Evolutionary conservation across 1,284 basidiomycete genomes (phyloP).

Genomic region (Cryptococcus amylolentus): DNA sequence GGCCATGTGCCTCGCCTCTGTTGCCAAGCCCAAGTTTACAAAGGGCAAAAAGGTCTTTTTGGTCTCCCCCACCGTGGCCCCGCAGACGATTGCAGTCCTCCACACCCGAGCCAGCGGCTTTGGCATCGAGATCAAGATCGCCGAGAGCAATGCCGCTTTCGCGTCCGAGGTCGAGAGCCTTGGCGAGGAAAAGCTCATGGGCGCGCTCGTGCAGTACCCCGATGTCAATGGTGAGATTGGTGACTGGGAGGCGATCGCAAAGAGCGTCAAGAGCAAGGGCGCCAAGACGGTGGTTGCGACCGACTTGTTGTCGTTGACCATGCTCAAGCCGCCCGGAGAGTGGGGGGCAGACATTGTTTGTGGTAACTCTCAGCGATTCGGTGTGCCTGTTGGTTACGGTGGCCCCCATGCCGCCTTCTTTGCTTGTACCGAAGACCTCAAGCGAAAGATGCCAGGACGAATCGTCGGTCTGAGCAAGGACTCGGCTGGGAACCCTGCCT

Average conservation of each 20-base stretch:
- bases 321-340: conserved; percentile 94
- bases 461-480: conserved; percentile 89
- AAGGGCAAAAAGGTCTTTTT: conserved; percentile 81
- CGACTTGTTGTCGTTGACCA: conserved; percentile 86
- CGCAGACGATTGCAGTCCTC: conserved; percentile 83
- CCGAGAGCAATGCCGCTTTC: conserved; percentile 48
- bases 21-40: conserved; percentile 50
- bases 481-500: conserved; percentile 76
- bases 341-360: conserved; percentile 97
- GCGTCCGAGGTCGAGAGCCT: conserved; percentile 58
- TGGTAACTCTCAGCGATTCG: conserved; percentile 93
- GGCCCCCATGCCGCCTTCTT: conserved; percentile 96
- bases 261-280: conserved; percentile 68
- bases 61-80: conserved; percentile 74
- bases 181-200: conserved; percentile 62
- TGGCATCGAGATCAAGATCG: conserved; percentile 71
- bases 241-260: conserved; percentile 68
- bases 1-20: conserved; percentile 49
- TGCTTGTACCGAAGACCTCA: conserved; percentile 84
- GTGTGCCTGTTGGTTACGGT: conserved; percentile 80
- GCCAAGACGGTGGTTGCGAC: conserved; percentile 82
- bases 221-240: conserved; percentile 82
- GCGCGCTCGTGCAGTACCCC: conserved; percentile 87
- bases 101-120: conserved; percentile 84
- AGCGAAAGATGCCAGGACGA: conserved; percentile 95